phyloP scores from a whole-genome alignment of 2,329 filamentous ascomycete species.

The Lecanicillium sp. region DNA sequence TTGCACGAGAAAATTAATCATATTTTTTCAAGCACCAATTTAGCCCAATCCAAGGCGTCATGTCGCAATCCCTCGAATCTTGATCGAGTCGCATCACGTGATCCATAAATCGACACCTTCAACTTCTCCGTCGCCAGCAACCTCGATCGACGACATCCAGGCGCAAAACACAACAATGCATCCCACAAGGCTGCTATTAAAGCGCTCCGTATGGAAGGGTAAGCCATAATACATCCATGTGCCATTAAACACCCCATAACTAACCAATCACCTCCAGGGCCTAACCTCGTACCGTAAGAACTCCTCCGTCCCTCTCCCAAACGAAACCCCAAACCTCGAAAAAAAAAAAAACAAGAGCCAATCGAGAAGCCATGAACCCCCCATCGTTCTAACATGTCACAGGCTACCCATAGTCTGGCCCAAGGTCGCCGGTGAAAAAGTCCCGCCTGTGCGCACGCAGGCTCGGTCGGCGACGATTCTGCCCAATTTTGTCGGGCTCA shows the following conservation, averaged over 20 bases:
- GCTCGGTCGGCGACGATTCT: conserved; percentile 83
- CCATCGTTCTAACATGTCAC: conserved; percentile 20
- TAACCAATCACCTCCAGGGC: conserved; percentile 28
- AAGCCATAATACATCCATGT: conserved; percentile 13
- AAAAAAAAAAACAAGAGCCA: too few relatives aligned
- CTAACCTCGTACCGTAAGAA: conserved; percentile 46
- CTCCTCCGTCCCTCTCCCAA: too few relatives aligned
- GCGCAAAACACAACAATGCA: conserved; percentile 44
- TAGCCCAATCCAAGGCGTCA: too few relatives aligned
- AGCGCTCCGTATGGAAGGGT: conserved; percentile 88
- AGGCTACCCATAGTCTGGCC: conserved; percentile 57
- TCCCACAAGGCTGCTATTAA: conserved; percentile 57
- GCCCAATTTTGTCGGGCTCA: conserved; percentile 83
- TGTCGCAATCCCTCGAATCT: too few relatives aligned
- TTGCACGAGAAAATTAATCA: too few relatives aligned
- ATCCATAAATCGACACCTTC: background rate
- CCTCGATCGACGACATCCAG: background rate
- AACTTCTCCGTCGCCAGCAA: background rate
- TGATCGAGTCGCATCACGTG: conserved; percentile 4
- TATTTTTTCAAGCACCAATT: too few relatives aligned
- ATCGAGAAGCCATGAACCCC: too few relatives aligned
- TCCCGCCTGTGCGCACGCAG: conserved; percentile 73
- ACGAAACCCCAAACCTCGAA: background rate
- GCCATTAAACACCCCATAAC: conserved; percentile 5
- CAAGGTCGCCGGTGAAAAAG: conserved; percentile 50